Conservation (phyloP, 108 stramenopile species). For the Fragilariopsis cylindrus region DNA sequence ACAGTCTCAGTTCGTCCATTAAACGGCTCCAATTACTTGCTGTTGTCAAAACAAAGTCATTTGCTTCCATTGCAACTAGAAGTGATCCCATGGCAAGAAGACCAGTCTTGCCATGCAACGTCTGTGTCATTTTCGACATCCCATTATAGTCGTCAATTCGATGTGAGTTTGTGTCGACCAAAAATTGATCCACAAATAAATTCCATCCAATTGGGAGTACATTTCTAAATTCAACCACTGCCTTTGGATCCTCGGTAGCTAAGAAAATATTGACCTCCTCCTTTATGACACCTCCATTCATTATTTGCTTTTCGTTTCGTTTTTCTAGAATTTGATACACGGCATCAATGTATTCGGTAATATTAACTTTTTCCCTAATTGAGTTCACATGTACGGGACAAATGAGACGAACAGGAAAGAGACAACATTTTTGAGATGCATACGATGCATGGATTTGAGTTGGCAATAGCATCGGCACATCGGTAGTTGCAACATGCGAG, state of each 20-base stretch:
- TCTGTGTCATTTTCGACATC: conserved; percentile 13
- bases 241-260: conserved; percentile 54
- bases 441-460: no score
- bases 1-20: conserved; percentile 52
- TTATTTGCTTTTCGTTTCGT: conserved; percentile 6
- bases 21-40: conserved; percentile 61
- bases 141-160: conserved; percentile 25
- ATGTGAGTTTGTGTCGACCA: conserved; percentile 20
- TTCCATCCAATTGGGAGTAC: conserved; percentile 36
- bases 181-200: conserved; percentile 42
- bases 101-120: conserved; percentile 36
- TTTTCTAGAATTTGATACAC: conserved; percentile 31
- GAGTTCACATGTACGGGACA: neutral
- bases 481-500: neutral
- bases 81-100: conserved; percentile 46
- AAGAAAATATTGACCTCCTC: conserved; percentile 36
- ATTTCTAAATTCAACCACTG: conserved; percentile 32
- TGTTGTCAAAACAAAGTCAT: conserved; percentile 59
- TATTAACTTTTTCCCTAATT: conserved; percentile 30
- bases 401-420: neutral
- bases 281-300: neutral
- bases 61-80: conserved; percentile 61
- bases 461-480: no score
- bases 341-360: conserved; percentile 43
- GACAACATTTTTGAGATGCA: neutral